Evolutionary conservation across 2,329 filamentous ascomycete genomes (phyloP).

Genomic region (Domatiomyces catenatus): DNA sequence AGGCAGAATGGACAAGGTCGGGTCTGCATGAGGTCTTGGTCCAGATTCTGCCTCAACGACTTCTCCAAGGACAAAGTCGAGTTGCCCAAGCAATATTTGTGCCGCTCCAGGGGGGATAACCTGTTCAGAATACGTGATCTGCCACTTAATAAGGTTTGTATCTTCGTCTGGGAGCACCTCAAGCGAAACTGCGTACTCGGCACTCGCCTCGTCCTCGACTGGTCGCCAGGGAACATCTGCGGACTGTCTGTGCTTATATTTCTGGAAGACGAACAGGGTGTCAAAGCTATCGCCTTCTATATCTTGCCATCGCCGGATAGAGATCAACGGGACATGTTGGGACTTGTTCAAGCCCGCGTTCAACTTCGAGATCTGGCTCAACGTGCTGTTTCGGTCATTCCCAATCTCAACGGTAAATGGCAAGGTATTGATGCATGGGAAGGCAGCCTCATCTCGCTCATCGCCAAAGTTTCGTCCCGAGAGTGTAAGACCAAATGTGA

Average conservation of each 20-base stretch:
- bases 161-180: conserved; percentile 49
- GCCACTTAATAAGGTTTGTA: conserved; percentile 38
- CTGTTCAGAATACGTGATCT: conserved; percentile 50
- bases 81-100: conserved; percentile 40
- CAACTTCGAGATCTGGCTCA: conserved; percentile 48
- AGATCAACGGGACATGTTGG: conserved; percentile 55
- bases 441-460: conserved; percentile 41
- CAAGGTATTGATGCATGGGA: conserved; percentile 71
- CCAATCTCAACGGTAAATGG: conserved; percentile 50
- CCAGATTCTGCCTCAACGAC: conserved; percentile 13
- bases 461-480: conserved; percentile 53
- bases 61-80: conserved; percentile 5
- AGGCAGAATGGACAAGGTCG: conserved; percentile 43
- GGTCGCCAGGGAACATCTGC: conserved; percentile 40
- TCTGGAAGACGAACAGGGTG: conserved; percentile 73
- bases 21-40: background rate
- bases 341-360: conserved; percentile 51
- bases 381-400: conserved; percentile 39
- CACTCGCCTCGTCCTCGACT: conserved; percentile 44
- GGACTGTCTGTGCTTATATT: conserved; percentile 23
- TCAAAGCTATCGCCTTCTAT: conserved; percentile 59
- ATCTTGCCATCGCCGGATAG: conserved; percentile 57
- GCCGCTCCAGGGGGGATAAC: conserved; percentile 57
- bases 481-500: conserved; percentile 67
- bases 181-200: conserved; percentile 57